Evolutionary conservation across 495 filamentous ascomycete genomes (phyloP).

Genomic region (Jackrogersella multiformis): DNA sequence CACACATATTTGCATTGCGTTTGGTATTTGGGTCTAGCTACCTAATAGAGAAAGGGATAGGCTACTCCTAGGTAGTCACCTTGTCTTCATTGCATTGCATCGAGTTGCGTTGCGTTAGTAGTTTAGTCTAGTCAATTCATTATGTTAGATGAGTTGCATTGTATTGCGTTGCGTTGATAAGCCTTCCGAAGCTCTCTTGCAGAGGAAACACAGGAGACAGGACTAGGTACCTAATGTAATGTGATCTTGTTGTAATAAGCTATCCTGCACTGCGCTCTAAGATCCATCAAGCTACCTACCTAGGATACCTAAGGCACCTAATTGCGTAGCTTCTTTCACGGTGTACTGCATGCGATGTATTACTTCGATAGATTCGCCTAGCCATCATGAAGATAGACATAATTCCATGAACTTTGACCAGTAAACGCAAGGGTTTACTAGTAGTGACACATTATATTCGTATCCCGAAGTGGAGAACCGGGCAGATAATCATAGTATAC

Average conservation of each 20-base stretch:
- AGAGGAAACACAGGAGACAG: not conserved
- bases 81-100: not conserved
- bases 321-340: too few relatives aligned
- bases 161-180: not conserved
- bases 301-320: too few relatives aligned
- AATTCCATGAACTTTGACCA: not conserved
- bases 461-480: constrained; percentile 47
- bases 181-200: not conserved
- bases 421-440: constrained; percentile 9
- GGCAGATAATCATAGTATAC: constrained; percentile 40
- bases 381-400: not conserved
- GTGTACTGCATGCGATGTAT: too few relatives aligned
- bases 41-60: not conserved
- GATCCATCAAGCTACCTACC: too few relatives aligned
- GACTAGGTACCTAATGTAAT: not conserved
- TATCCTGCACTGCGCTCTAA: not conserved
- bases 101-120: not conserved
- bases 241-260: not conserved
- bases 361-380: not conserved
- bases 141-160: not conserved
- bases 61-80: too few relatives aligned
- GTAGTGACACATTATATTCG: constrained; percentile 44
- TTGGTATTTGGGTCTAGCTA: not conserved
- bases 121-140: not conserved
- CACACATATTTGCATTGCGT: not conserved